Conservation (phyloP, 176 grass and related monocot species). For the Phragmites australis region DNA sequence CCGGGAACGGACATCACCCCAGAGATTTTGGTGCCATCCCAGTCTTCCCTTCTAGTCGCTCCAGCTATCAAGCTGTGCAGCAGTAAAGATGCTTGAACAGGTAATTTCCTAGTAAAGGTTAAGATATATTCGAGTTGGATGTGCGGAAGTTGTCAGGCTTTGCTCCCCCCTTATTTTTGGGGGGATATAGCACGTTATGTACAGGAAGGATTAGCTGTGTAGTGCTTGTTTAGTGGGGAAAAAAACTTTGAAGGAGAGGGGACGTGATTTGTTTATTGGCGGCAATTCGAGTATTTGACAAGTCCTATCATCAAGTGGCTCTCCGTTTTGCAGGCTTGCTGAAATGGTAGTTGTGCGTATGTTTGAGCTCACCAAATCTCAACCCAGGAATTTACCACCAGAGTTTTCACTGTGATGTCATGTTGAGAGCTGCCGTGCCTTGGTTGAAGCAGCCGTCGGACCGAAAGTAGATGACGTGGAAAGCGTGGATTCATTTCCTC, state of each 20-base stretch:
- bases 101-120: conserved; percentile 1
- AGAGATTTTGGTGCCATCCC: conserved; percentile 64
- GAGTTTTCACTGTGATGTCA: background rate
- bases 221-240: conserved; percentile 28
- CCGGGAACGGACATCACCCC: conserved; percentile 30
- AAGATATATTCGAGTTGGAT: background rate
- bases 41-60: conserved; percentile 83
- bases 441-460: background rate
- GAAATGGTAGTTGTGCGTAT: background rate
- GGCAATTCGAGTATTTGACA: background rate
- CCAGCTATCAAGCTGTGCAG: conserved; percentile 43
- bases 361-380: background rate
- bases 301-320: background rate
- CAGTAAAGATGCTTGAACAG: background rate
- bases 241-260: background rate
- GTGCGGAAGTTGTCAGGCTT: background rate
- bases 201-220: conserved; percentile 41
- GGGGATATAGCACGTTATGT: conserved; percentile 28
- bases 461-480: too few species aligned
- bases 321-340: background rate
- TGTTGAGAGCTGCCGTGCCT: background rate
- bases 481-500: background rate
- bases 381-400: background rate
- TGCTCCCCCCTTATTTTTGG: background rate
- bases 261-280: conserved; percentile 44